phyloP scores from a whole-genome alignment of 371 early-diverging fungal species.

The Saksenaea oblongispora region DNA sequence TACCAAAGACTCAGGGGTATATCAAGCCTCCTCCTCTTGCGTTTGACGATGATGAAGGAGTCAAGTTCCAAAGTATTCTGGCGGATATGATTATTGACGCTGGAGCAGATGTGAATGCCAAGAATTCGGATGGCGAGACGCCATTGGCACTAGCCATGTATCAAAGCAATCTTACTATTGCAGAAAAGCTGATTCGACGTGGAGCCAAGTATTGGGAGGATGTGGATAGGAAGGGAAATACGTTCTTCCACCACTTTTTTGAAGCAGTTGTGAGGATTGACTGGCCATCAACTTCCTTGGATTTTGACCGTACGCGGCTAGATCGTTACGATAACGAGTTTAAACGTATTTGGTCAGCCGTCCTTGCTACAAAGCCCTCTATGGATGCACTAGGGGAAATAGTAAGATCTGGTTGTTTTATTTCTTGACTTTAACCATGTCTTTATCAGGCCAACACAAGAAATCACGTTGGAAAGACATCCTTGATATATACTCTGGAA shows the following conservation, averaged over 20 bases:
- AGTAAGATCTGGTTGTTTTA: background rate
- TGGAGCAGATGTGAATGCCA: slow-evolving; percentile 34
- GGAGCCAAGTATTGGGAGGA: slow-evolving; percentile 36
- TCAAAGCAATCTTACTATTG: slow-evolving; percentile 25
- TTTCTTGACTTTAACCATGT: background rate
- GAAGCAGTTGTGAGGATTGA: slow-evolving; percentile 9
- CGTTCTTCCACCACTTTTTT: slow-evolving; percentile 43
- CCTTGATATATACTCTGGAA: slow-evolving; percentile 21
- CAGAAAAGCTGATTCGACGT: slow-evolving; percentile 25
- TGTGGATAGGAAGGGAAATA: slow-evolving; percentile 25
- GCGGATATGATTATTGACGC: slow-evolving; percentile 26
- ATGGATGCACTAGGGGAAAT: background rate
- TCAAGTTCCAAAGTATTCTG: slow-evolving; percentile 23
- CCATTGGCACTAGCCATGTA: slow-evolving; percentile 47
- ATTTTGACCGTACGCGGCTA: background rate
- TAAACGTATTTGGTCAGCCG: slow-evolving; percentile 13
- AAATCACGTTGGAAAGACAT: slow-evolving; percentile 31
- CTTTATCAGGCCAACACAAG: slow-evolving; percentile 26
- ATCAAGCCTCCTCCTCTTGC: slow-evolving; percentile 1
- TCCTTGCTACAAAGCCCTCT: slow-evolving; percentile 3
- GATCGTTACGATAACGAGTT: slow-evolving; percentile 7
- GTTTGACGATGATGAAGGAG: slow-evolving; percentile 38
- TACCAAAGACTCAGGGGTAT: background rate
- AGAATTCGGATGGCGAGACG: slow-evolving; percentile 35
- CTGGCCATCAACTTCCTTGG: slow-evolving; percentile 5